Percentiles rank a stretch among this genome's conserved stretches.
These are phyloP conservation scores for Volvariella surrecta DNA, from an alignment of 1,284 basidiomycete genomes.

Conservation along the genomic window DNA sequence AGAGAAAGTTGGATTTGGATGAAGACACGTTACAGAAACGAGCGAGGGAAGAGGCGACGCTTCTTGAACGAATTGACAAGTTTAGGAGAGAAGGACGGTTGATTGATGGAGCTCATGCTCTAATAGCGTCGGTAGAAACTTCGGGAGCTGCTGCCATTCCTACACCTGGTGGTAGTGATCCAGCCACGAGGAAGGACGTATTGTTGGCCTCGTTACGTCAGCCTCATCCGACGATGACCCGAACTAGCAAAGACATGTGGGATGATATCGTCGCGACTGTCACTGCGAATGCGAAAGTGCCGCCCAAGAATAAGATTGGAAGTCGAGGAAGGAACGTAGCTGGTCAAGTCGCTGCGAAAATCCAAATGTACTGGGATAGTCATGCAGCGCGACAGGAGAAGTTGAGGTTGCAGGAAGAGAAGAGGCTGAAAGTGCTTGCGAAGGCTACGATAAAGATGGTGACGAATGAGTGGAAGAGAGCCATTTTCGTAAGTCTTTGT, in stretches of 20 bases:
- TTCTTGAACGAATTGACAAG: constrained; percentile 41
- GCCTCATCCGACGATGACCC: constrained; percentile 15
- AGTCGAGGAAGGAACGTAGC: constrained; percentile 29
- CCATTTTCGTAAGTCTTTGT: constrained; percentile 62
- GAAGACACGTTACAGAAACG: neutral
- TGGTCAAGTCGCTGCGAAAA: constrained; percentile 55
- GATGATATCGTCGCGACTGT: constrained; percentile 42
- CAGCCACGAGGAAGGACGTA: neutral
- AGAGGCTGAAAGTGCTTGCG: constrained; percentile 57
- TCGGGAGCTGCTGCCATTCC: no score
- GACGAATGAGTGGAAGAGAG: constrained; percentile 82
- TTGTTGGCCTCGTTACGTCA: constrained; percentile 1
- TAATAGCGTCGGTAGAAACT: constrained; percentile 4
- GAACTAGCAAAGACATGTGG: constrained; percentile 39
- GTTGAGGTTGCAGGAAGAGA: constrained; percentile 58
- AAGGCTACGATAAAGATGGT: constrained; percentile 69
- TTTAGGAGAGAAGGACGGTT: constrained; percentile 32
- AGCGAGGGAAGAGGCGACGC: constrained; percentile 1
- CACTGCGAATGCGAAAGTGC: constrained; percentile 20
- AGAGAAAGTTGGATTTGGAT: neutral
- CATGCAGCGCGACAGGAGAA: constrained; percentile 59
- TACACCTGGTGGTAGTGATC: no score
- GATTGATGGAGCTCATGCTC: constrained; percentile 23
- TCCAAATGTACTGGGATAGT: constrained; percentile 77
- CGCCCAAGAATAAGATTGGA: constrained; percentile 36